phyloP scores from a whole-genome alignment of 176 grass and related monocot genomes.

The Hordeum vulgare region MorexV3_pseudomolecules_assembly NC_058518.1:412519429-412519928 shows the following conservation, averaged over 20 bases:
- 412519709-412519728: not conserved
- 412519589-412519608: conserved; percentile 86
- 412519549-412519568: conserved; percentile 79
- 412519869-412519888: conserved; percentile 86
- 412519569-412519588: conserved; percentile 91
- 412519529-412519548: conserved; percentile 91
- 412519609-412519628: conserved; percentile 93
- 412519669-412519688: conserved; percentile 33
- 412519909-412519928: conserved; percentile 84
- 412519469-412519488: not conserved
- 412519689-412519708: not conserved
- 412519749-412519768: not conserved
- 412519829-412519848: conserved; percentile 84
- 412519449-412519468: not conserved
- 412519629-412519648: conserved; percentile 90
- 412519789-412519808: conserved; percentile 84
- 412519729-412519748: not conserved
- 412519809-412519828: conserved; percentile 92
- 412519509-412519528: conserved; percentile 42
- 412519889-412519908: conserved; percentile 97
- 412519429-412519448: not conserved
- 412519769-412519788: conserved; percentile 67
- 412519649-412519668: conserved; percentile 93
- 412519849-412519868: conserved; percentile 83
- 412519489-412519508: not conserved